Evolutionary conservation across 1,139 yeast genomes (phyloP).

Genomic region (Nakaseomyces bracarensis): DNA sequence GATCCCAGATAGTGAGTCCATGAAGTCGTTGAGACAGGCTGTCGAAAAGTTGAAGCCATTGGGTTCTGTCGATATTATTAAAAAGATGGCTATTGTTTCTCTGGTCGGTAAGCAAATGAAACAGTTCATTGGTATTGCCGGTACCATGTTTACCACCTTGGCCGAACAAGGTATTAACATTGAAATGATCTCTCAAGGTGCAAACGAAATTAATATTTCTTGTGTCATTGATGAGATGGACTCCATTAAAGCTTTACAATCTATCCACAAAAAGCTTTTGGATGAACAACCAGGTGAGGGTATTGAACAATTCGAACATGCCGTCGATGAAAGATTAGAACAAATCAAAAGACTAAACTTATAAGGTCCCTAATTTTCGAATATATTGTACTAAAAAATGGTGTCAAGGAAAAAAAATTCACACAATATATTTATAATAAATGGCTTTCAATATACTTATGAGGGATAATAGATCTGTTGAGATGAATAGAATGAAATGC

Average conservation of each 20-base stretch:
- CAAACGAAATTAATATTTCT: slow-evolving; percentile 92
- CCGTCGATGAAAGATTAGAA: slow-evolving; percentile 30
- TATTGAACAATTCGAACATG: slow-evolving; percentile 21
- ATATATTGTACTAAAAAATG: too few relatives aligned
- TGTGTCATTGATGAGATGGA: slow-evolving; percentile 85
- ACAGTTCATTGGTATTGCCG: slow-evolving; percentile 93
- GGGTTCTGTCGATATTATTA: slow-evolving; percentile 84
- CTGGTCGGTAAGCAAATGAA: slow-evolving; percentile 97
- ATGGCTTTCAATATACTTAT: too few relatives aligned
- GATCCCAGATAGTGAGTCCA: slow-evolving; percentile 58
- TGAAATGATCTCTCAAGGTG: slow-evolving; percentile 98
- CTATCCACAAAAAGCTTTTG: slow-evolving; percentile 72
- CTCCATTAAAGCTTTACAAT: slow-evolving; percentile 74
- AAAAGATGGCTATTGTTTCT: slow-evolving; percentile 83
- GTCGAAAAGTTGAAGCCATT: slow-evolving; percentile 65
- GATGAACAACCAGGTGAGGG: slow-evolving; percentile 31
- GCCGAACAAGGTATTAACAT: slow-evolving; percentile 90
- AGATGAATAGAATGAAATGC: too few relatives aligned
- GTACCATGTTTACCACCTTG: slow-evolving; percentile 88
- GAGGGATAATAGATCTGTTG: too few relatives aligned
- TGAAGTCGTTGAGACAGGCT: slow-evolving; percentile 53
- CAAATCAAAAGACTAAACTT: slow-evolving; percentile 28
- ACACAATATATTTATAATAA: too few relatives aligned
- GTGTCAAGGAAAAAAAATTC: too few relatives aligned
- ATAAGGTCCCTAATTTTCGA: too few relatives aligned